These are phyloP conservation scores for Flaveria linearis DNA, from an alignment of 129 eudicot species.

Conservation along the genomic window DNA sequence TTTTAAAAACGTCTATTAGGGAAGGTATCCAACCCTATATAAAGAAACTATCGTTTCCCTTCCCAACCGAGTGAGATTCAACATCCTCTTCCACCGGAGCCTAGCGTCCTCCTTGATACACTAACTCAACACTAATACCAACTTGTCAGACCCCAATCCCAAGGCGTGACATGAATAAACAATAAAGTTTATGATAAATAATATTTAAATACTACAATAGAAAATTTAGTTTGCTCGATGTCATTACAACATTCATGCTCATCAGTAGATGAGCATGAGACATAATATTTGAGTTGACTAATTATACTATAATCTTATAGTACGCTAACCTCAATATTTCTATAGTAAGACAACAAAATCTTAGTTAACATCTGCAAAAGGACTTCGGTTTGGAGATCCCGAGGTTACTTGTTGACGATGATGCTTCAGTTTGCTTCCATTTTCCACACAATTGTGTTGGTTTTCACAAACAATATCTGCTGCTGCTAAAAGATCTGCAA, in stretches of 20 bases:
- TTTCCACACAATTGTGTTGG: slow-evolving; percentile 31
- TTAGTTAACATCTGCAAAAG: slow-evolving; percentile 68
- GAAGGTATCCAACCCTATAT: too few species aligned
- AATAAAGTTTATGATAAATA: background rate
- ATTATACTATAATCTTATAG: slow-evolving; percentile 7
- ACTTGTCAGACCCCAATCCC: too few species aligned
- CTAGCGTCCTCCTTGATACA: too few species aligned
- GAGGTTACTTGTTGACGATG: slow-evolving; percentile 39
- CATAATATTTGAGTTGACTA: slow-evolving; percentile 21
- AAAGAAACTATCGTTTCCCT: too few species aligned
- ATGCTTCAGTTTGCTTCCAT: slow-evolving; percentile 42
- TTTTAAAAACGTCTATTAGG: too few species aligned
- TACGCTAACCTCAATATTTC: slow-evolving; percentile 13
- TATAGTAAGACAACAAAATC: background rate
- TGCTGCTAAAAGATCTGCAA: slow-evolving; percentile 38
- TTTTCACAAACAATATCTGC: slow-evolving; percentile 28
- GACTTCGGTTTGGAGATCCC: slow-evolving; percentile 56
- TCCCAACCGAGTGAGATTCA: too few species aligned
- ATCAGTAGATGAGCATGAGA: slow-evolving; percentile 48
- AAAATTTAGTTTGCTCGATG: background rate
- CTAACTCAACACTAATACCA: too few species aligned
- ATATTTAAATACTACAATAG: background rate
- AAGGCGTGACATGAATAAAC: background rate
- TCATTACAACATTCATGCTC: slow-evolving; percentile 42
- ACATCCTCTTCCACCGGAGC: too few species aligned